Percentiles rank a stretch among this genome's conserved stretches.
Evolutionary conservation across 164 flowering plant genomes (phyloP).

Genomic region (Stephania cephalantha): DNA sequence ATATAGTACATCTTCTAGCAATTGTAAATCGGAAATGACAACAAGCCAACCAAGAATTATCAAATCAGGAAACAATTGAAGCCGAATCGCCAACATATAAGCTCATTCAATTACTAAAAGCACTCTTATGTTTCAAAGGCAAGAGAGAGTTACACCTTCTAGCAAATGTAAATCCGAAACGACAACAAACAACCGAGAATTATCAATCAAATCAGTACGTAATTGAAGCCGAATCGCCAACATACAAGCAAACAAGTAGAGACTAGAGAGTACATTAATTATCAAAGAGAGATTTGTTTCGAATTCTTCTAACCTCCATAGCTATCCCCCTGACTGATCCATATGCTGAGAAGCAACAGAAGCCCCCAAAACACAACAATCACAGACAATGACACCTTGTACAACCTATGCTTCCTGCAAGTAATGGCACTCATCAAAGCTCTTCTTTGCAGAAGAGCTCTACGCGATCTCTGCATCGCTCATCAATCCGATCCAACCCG

Average conservation of each 20-base stretch:
- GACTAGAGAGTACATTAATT: background rate
- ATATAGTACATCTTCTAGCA: background rate
- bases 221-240: too few relatives aligned
- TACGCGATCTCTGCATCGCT: conserved; percentile 90
- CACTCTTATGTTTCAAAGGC: too few relatives aligned
- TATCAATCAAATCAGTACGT: too few relatives aligned
- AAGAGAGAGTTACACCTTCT: too few relatives aligned
- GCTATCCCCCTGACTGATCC: conserved; percentile 63
- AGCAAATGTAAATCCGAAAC: too few relatives aligned
- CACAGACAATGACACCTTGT: conserved; percentile 58
- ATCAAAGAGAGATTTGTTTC: background rate
- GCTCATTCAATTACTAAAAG: too few relatives aligned
- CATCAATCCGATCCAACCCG: conserved; percentile 44
- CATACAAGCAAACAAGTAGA: too few relatives aligned
- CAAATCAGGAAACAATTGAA: too few relatives aligned
- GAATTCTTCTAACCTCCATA: conserved; percentile 32
- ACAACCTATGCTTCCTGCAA: conserved; percentile 39
- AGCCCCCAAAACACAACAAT: conserved; percentile 66
- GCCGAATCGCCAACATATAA: too few relatives aligned
- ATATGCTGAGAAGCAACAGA: conserved; percentile 52
- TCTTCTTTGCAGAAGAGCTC: conserved; percentile 77
- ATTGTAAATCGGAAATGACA: too few relatives aligned
- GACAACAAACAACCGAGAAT: too few relatives aligned
- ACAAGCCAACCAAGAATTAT: too few relatives aligned
- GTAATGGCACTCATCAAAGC: conserved; percentile 40